These are phyloP conservation scores for Beauveria brongniartii DNA, from an alignment of 2,329 filamentous ascomycete genomes.

Conservation along the genomic window DNA sequence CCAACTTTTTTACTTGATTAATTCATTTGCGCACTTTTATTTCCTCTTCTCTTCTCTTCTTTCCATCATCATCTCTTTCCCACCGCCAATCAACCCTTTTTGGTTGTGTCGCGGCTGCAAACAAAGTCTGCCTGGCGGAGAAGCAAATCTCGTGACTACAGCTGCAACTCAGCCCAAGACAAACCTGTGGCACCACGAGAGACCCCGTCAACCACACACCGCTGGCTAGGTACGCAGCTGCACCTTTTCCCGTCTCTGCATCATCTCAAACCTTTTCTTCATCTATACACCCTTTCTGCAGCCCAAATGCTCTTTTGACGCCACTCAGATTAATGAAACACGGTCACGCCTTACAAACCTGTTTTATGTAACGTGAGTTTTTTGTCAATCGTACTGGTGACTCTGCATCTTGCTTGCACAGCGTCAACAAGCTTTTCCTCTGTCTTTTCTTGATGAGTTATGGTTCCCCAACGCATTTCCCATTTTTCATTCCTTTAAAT, in stretches of 20 bases:
- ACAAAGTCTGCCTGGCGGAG: background rate
- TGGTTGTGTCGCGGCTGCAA: background rate
- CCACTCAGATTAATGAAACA: conserved; percentile 1
- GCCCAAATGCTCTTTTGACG: background rate
- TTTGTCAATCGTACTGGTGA: background rate
- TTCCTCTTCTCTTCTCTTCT: background rate
- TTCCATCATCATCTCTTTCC: too few species aligned
- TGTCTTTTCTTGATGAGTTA: background rate
- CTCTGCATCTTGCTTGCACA: background rate
- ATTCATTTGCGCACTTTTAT: background rate
- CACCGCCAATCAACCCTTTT: too few species aligned
- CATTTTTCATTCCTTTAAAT: background rate
- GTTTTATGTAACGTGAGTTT: conserved; percentile 8
- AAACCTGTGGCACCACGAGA: background rate
- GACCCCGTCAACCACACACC: background rate
- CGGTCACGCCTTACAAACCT: background rate
- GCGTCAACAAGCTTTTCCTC: background rate
- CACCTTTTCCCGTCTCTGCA: background rate
- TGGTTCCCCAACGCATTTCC: background rate
- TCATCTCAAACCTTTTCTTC: background rate
- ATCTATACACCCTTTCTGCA: background rate
- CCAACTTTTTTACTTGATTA: background rate
- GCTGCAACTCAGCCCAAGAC: background rate
- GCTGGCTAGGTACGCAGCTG: background rate
- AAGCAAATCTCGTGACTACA: conserved; percentile 7